Evolutionary conservation across 331 rosid species (phyloP), one percentile per base, ranked within the genome.

Genomic region (Rhamnella rubrinervis): DNA sequence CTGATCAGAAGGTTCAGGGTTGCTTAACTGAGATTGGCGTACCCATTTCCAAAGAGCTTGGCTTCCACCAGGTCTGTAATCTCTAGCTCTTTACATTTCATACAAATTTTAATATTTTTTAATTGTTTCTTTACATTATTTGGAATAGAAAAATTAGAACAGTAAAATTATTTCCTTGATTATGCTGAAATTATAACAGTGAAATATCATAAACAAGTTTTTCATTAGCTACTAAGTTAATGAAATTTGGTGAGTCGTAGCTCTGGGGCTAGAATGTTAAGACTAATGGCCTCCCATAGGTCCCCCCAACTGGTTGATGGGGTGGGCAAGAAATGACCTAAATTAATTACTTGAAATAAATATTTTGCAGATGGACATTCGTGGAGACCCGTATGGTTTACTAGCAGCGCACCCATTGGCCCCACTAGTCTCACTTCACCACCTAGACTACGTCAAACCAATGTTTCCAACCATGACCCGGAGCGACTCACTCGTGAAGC

Each of bases 341-440:
- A 41, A 41, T 44, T 44, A 10, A 44, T 40, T 0, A 7, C 0
- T 11, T 40, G 46, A 40, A 10, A 7, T 44, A n/a, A 52, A 18
- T 18, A 18, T 15, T 19, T 53, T 39, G 15, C 71, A 87, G 87
- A 74, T 84, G 57, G 92, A 92, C 57, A 81, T 87, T 40, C 77
- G 77, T 17, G 96, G 92, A 7, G 78, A 21, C 65, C 78, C 84
- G 0, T 89, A 87, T 8, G 96, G 92, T 2, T 40, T 84, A 10
- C 58, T 92, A 23, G 86, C 92, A 8, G 77, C 96, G 6, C 90
- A 87, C 68, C 96, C 92, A 1, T 55, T 82, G 39, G 93, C 83
- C 13, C 93, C 93, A 5, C 63, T 92, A 19, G 93, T 82, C 11
- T 82, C 90, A 0, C 79, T 91, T 17, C 97, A 91, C 77, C 96